Evolutionary conservation across 129 eudicot species (phyloP).

Genomic region (Chrysanthemum makinoi): DNA sequence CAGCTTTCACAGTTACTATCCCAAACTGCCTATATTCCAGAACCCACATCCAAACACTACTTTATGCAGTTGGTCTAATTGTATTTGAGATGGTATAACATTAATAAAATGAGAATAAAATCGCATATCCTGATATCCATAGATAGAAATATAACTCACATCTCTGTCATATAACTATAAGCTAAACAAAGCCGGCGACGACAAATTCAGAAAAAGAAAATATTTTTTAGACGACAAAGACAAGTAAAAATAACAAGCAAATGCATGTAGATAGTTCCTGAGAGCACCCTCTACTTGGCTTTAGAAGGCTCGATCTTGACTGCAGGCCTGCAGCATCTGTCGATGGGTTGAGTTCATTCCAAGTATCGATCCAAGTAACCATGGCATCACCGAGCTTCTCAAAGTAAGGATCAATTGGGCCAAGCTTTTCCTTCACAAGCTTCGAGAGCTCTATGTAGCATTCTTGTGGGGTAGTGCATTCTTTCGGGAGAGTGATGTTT

Average conservation of each 20-base stretch:
- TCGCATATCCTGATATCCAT: slow-evolving; percentile 2
- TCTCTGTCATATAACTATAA: slow-evolving; percentile 18
- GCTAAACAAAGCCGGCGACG: slow-evolving; percentile 23
- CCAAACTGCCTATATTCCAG: too few relatives aligned
- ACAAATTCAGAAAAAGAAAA: slow-evolving; percentile 7
- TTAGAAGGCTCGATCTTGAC: slow-evolving; percentile 21
- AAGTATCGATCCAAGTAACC: slow-evolving; percentile 74
- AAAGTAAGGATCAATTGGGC: slow-evolving; percentile 61
- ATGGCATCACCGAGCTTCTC: slow-evolving; percentile 66
- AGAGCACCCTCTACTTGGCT: slow-evolving; percentile 24
- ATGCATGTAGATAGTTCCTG: neutral
- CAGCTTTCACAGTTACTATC: too few relatives aligned
- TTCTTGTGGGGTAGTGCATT: slow-evolving; percentile 61
- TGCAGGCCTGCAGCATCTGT: slow-evolving; percentile 17
- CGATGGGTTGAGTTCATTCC: slow-evolving; percentile 62
- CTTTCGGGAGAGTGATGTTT: slow-evolving; percentile 34
- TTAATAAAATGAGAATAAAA: neutral
- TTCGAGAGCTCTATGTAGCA: too few relatives aligned
- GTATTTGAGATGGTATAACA: neutral
- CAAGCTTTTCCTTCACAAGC: slow-evolving; percentile 65
- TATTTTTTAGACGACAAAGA: slow-evolving; percentile 6
- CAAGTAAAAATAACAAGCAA: neutral
- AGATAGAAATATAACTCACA: slow-evolving; percentile 20
- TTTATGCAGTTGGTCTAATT: too few relatives aligned
- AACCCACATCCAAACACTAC: neutral